Evolutionary conservation across 495 filamentous ascomycete genomes (phyloP), one percentile per base, ranked within the genome.

Genomic region (Talaromyces proteolyticus): DNA sequence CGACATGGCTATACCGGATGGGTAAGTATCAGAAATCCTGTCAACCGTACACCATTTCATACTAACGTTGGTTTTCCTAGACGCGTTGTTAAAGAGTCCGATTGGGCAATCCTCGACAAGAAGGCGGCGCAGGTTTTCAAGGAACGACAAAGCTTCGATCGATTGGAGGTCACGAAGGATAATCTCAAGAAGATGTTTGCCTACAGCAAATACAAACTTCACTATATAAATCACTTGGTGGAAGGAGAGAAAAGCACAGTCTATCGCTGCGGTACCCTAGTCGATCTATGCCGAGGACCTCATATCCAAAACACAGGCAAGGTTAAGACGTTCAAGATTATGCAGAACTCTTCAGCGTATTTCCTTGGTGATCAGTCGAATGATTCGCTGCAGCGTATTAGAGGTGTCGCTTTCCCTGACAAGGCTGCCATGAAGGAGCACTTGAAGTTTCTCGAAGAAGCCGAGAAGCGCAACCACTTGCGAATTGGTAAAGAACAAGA

Each of bases 291-390:
- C 65, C 67, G 83, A 57, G 93, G 76, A 51, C 93, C 77, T 56
- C 88, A 98, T 59, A 91, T 98, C 21, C 88, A 91, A 19, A 85
- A 95, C 68, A 98, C 93, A 22, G 86, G 89, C 53, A 81, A 89
- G 55, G 87, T 97, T 63, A 92, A 96, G 75, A 75, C 87, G 7
- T 96, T 97, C 68, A 83, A 91, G 57, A 87, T 98, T 62, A 88
- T 94, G 82, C 86, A 87, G 83, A 94, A 96, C 70, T 95, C 90
- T 2, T 88, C 94, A 4, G 94, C 91, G 14, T 97, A 97, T 63
- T 98, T 94, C 79, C 82, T 96, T 12, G 94, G 94, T 25, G 90
- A 96, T 65, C 82, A 90, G 52, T 79, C 79, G 57, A 94, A 96
- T 61, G 93, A 97, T 60, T 93, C 90, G 6, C 73, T 98, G 23